Evolutionary conservation across 2,329 filamentous ascomycete genomes (phyloP), one percentile per base, ranked within the genome.

Genomic region (Talaromyces rugulosus): DNA sequence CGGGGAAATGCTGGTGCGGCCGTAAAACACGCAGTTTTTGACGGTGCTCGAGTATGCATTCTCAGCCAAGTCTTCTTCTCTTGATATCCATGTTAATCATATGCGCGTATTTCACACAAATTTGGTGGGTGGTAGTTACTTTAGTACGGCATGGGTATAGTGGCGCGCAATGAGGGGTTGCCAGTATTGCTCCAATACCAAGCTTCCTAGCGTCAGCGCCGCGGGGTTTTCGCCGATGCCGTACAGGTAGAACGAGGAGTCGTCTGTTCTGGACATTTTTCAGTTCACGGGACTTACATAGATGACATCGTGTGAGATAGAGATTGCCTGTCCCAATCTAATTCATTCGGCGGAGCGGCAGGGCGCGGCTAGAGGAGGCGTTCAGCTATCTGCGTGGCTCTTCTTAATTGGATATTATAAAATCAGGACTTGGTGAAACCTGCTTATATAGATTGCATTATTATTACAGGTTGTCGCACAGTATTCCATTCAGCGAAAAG

Each of bases 101-200:
- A 51, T 23, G 18, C 18, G 8, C 18, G 27, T 28, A n/a, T 50
- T 8, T 23, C 42, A 23, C 9, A 12, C 18, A 12, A 27, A 23
- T 7, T 1, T n/a, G 8, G 27, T 1, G 1, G 18, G 1, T 18
- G 14, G 5, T 18, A 23, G n/a, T 7, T 23, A 70, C 68, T 64
- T 65, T 12, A 70, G 60, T 30, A 63, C 36, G 5, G 64, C 63
- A 56, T 70, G 68, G 8, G 66, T 66, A 51, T 70, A 69, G 60
- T 69, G 68, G 4, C 68, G 67, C 23, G 68, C 68, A 65, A 63
- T 64, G 62, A 68, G 65, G 56, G 68, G 68, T 56, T 68, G 59
- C 68, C 68, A 70, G 47, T 70, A 70, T 58, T 67, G 67, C 51
- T 70, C 68, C 58, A 70, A 57, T 31, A 70, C 67, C 53, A 70